phyloP scores from a whole-genome alignment of 148 eudicot genomes.

The Vaccinium darrowii region DNA sequence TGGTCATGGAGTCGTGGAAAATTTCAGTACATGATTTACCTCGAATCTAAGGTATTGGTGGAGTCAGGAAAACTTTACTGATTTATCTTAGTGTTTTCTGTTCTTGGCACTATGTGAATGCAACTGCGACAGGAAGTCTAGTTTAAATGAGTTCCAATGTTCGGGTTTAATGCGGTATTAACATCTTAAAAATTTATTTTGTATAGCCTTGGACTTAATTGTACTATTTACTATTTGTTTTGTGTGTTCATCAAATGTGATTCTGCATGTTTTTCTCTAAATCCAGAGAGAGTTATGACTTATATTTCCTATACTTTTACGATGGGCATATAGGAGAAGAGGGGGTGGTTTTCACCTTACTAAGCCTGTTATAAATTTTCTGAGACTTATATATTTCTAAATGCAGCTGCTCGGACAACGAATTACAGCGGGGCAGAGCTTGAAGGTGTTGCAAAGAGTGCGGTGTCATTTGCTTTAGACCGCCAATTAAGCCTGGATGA shows the following conservation, averaged over 20 bases:
- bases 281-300: neutral
- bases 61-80: neutral
- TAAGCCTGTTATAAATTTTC: neutral
- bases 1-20: neutral
- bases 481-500: slow-evolving; percentile 87
- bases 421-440: slow-evolving; percentile 99
- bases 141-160: neutral
- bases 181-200: neutral
- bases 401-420: slow-evolving; percentile 88
- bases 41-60: neutral
- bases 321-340: slow-evolving; percentile 1
- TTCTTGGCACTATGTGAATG: neutral
- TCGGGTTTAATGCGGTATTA: neutral
- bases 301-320: neutral
- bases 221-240: neutral
- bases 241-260: neutral
- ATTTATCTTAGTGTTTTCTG: neutral
- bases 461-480: slow-evolving; percentile 91
- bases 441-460: slow-evolving; percentile 99
- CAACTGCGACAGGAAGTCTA: neutral
- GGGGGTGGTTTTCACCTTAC: neutral
- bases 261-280: neutral
- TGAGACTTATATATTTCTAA: neutral
- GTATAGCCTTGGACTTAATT: neutral
- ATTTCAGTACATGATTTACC: neutral